These are phyloP conservation scores for Nectriaceae sp. DNA, from an alignment of 2,329 filamentous ascomycete species.

Conservation along the genomic window DNA sequence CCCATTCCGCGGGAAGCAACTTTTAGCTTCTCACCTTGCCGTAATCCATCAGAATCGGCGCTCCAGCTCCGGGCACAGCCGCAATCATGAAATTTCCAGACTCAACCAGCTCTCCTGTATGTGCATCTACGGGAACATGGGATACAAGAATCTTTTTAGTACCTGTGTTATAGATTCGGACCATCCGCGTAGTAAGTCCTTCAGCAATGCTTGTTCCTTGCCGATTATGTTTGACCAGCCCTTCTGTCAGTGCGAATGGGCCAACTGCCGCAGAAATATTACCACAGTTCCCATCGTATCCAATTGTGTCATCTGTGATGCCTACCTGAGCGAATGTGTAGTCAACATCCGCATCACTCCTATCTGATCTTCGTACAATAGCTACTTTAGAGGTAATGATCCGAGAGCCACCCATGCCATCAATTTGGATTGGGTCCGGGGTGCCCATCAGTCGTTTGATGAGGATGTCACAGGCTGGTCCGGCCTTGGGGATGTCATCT, in stretches of 20 bases:
- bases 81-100: not conserved
- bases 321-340: not conserved
- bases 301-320: not conserved
- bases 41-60: not conserved
- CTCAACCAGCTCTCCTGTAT: not conserved
- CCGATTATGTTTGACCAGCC: not conserved
- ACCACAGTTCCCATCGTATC: not conserved
- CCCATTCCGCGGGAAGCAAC: not conserved
- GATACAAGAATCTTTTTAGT: not conserved
- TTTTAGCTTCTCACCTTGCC: not conserved
- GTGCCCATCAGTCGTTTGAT: not conserved
- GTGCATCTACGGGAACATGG: not conserved
- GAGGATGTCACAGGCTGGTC: not conserved
- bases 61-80: not conserved
- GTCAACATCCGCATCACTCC: not conserved
- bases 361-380: not conserved
- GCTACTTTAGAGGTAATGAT: not conserved
- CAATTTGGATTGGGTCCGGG: not conserved
- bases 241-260: not conserved
- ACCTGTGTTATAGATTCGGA: not conserved
- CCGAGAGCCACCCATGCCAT: not conserved
- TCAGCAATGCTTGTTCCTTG: not conserved
- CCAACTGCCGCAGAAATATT: not conserved
- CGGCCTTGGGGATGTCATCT: not conserved
- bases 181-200: not conserved